A percentile compares a stretch with the other conserved stretches of the same genome.
Conservation (phyloP, 371 early-diverging fungal genomes). For the Haplosporangium sp. region DNA sequence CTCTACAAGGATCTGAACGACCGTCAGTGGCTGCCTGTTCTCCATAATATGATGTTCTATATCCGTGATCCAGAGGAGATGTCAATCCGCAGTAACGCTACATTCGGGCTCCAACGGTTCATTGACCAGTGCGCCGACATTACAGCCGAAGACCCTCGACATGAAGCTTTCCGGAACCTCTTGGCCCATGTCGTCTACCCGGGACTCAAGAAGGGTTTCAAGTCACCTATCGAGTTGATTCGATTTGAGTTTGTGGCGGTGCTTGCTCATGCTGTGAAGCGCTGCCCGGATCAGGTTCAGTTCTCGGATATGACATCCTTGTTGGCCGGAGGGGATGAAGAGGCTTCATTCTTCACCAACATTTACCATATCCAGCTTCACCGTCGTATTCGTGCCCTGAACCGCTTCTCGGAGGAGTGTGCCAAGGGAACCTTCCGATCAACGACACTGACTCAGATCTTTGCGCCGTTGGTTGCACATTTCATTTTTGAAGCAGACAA, state of each 20-base stretch:
- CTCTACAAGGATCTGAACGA: slow-evolving; percentile 68
- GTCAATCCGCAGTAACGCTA: slow-evolving; percentile 87
- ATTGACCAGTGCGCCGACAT: slow-evolving; percentile 62
- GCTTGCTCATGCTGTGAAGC: slow-evolving; percentile 71
- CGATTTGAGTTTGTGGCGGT: slow-evolving; percentile 78
- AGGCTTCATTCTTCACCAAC: slow-evolving; percentile 80
- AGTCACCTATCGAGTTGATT: slow-evolving; percentile 67
- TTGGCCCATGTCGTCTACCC: slow-evolving; percentile 77
- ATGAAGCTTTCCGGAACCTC: slow-evolving; percentile 58
- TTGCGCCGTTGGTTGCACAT: slow-evolving; percentile 87
- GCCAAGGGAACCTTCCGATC: slow-evolving; percentile 59
- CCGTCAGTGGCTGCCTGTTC: slow-evolving; percentile 89
- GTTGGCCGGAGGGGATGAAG: slow-evolving; percentile 76
- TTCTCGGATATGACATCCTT: slow-evolving; percentile 78
- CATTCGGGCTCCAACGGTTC: slow-evolving; percentile 76
- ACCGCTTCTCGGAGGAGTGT: slow-evolving; percentile 74
- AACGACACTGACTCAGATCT: slow-evolving; percentile 74
- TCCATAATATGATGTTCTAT: slow-evolving; percentile 86
- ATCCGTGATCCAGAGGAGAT: slow-evolving; percentile 88
- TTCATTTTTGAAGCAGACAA: slow-evolving; percentile 85
- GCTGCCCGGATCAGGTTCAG: slow-evolving; percentile 65
- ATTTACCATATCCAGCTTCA: slow-evolving; percentile 94
- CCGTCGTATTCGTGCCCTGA: slow-evolving; percentile 87
- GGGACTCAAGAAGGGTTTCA: slow-evolving; percentile 79
- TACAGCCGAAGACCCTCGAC: slow-evolving; percentile 54